Evolutionary conservation across 768 basidiomycete species (phyloP), one percentile per base, ranked within the genome.

Genomic region (Agaricus blazei): DNA sequence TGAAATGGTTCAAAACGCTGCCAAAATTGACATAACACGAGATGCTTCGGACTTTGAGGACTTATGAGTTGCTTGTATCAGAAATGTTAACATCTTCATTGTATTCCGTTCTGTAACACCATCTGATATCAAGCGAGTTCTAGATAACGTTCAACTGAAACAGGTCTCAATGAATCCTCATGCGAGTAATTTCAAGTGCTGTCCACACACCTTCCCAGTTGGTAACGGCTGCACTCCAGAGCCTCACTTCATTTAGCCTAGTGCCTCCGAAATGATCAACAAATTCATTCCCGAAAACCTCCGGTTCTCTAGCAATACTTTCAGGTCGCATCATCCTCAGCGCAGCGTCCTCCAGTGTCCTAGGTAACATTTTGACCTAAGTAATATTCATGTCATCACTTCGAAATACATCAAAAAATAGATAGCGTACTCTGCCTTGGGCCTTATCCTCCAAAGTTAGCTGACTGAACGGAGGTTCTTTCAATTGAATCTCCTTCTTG

Each of bases 191-290:
- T 5, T 36, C 47, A 48, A 36, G 42, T 37, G 23, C n/a, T 38
- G 44, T 19, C 7, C 24, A 57, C 83, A 62, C 63, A 92, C 93
- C 82, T 81, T 96, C 95, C 94, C 92, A 98, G 67, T 82, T 87
- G 9, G 95, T 97, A 38, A 96, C 93, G 2, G 93, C 91, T 62
- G 85, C 81, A 61, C 93, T 88, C 87, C 90, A 95, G 26, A 89
- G 63, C 51, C 77, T 83, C 54, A 95, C 84, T 67, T 96, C 94
- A 66, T 98, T 89, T 67, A 92, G 82, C 63, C 96, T 82, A n/a
- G 97, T 98, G 7, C 93, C 95, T 2, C 90, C 93, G 63, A 82
- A 96, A 67, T 99, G 97, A 14, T 98, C 91, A 1, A 98, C 91
- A 64, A 98, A 97, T 24, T 83, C 85, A 64, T 93, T 74, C 0